These are phyloP conservation scores for Aspergillus phoenicis DNA, from an alignment of 2,329 filamentous ascomycete species.

Conservation along the genomic window DNA sequence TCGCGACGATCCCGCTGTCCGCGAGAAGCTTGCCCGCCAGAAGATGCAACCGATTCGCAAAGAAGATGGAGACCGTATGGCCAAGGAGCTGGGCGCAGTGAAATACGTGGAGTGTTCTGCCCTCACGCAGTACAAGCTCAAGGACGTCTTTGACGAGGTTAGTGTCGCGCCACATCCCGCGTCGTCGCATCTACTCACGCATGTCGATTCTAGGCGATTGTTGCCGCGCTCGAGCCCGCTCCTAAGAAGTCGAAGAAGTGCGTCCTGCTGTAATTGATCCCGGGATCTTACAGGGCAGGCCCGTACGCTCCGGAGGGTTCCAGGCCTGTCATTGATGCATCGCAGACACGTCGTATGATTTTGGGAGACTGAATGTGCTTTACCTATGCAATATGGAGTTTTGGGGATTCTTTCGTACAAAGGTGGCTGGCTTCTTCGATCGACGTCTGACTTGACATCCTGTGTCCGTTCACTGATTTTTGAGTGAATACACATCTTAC, in stretches of 20 bases:
- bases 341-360: conserved; percentile 17
- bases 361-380: conserved; percentile 15
- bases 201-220: conserved; percentile 70
- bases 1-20: conserved; percentile 81
- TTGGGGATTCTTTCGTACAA: conserved; percentile 10
- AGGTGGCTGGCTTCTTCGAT: conserved; percentile 10
- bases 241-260: conserved; percentile 80
- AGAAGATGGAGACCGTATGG: conserved; percentile 94
- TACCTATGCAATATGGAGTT: conserved; percentile 14
- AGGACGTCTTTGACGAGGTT: conserved; percentile 99
- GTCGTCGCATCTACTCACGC: conserved; percentile 6
- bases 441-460: conserved; percentile 11
- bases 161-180: conserved; percentile 29
- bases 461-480: conserved; percentile 9
- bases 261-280: conserved; percentile 62
- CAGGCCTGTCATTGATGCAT: conserved; percentile 10
- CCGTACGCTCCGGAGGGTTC: conserved; percentile 11
- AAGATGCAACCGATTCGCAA: conserved; percentile 92
- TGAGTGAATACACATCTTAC: conserved; percentile 10
- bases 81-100: conserved; percentile 93
- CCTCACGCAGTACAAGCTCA: conserved; percentile 95
- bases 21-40: conserved; percentile 90
- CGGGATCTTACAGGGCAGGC: conserved; percentile 14
- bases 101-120: conserved; percentile 99
- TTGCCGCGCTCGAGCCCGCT: conserved; percentile 86